phyloP scores from a whole-genome alignment of 805 yeast genomes.

The Wickerhamiella kurtzmanii region DNA sequence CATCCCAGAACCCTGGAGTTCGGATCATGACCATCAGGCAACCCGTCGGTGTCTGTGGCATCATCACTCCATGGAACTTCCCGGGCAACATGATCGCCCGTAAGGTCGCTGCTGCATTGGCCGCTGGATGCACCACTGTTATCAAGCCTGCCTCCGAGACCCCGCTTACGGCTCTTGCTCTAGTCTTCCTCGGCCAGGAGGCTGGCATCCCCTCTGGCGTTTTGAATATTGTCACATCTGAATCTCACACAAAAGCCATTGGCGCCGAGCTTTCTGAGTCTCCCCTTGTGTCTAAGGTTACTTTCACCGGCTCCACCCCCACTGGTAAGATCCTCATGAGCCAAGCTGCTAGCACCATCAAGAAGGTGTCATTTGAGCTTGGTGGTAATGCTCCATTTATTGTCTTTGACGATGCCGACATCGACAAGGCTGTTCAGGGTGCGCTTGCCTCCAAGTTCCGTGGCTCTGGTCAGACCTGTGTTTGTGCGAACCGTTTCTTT shows the following conservation, averaged over 20 bases:
- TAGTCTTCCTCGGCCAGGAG: conserved; percentile 44
- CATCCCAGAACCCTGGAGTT: conserved; percentile 34
- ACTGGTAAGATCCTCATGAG: conserved; percentile 56
- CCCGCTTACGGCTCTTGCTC: conserved; percentile 58
- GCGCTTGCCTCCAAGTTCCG: conserved; percentile 57
- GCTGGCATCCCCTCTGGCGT: conserved; percentile 67
- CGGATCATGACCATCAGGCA: conserved; percentile 49
- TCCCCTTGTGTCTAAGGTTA: conserved; percentile 45
- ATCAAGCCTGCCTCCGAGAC: conserved; percentile 69
- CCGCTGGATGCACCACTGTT: conserved; percentile 68
- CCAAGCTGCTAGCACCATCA: conserved; percentile 46
- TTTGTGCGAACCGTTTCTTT: conserved; percentile 61
- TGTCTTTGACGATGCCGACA: conserved; percentile 59
- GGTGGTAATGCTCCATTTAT: conserved; percentile 77
- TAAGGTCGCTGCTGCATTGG: conserved; percentile 62
- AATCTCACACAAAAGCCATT: conserved; percentile 25
- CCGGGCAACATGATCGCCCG: conserved; percentile 69
- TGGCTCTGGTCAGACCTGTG: conserved; percentile 71
- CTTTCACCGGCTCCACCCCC: conserved; percentile 68
- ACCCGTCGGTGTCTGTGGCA: conserved; percentile 74
- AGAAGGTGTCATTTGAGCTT: conserved; percentile 58
- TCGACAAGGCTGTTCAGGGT: conserved; percentile 53
- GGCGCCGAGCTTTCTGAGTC: conserved; percentile 48
- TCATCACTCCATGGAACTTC: conserved; percentile 75
- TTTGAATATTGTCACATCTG: conserved; percentile 44